These are phyloP conservation scores for Clonostachys solani DNA, from an alignment of 2,329 filamentous ascomycete genomes.

Conservation along the genomic window DNA sequence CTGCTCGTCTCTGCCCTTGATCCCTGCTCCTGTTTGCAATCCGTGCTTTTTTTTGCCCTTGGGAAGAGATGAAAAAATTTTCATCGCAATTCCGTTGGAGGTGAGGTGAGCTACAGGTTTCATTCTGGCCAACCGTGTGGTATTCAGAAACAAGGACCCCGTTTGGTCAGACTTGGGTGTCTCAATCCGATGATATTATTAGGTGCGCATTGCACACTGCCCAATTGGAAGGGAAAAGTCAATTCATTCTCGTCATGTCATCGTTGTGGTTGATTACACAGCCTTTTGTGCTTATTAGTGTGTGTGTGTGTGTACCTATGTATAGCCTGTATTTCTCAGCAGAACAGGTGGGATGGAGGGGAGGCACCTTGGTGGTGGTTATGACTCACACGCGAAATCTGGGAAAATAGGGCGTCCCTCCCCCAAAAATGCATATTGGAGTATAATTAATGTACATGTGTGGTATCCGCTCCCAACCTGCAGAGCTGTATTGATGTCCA, in stretches of 20 bases:
- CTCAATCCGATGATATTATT: neutral
- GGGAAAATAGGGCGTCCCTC: constrained; percentile 1
- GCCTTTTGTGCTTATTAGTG: too few species aligned
- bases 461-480: constrained; percentile 9
- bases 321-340: neutral
- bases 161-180: neutral
- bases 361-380: neutral
- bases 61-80: constrained; percentile 2
- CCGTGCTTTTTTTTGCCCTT: neutral
- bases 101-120: too few species aligned
- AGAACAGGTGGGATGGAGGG: neutral
- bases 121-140: too few species aligned
- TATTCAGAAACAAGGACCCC: neutral
- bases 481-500: constrained; percentile 10
- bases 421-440: neutral
- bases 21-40: too few species aligned
- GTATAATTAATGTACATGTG: neutral
- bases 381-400: constrained; percentile 2
- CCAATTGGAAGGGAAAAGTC: neutral
- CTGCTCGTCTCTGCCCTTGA: neutral
- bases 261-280: too few species aligned
- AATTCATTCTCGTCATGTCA: too few species aligned
- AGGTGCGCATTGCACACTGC: neutral
- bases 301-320: too few species aligned
- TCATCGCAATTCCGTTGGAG: neutral